Evolutionary conservation across 2,329 filamentous ascomycete genomes (phyloP).

Genomic region (Emmonsiellopsis sp.): DNA sequence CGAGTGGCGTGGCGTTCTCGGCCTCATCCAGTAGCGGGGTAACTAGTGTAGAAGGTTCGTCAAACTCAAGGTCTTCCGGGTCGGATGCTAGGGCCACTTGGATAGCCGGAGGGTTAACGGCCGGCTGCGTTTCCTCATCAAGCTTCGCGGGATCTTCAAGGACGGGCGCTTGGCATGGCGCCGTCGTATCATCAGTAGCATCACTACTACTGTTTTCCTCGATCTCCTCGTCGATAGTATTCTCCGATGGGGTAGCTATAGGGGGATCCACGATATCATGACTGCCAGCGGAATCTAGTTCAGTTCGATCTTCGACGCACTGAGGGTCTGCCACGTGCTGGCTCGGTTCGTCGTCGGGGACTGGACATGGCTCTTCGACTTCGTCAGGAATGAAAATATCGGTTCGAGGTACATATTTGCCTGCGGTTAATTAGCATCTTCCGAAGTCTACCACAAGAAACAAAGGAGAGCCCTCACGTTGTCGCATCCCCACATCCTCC

Average conservation of each 20-base stretch:
- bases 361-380: not conserved
- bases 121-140: not conserved
- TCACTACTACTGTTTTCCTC: not conserved
- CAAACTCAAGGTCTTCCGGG: not conserved
- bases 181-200: not conserved
- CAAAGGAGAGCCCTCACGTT: constrained; percentile 18
- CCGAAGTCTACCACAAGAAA: not conserved
- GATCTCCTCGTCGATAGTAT: not conserved
- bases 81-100: not conserved
- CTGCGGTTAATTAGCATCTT: not conserved
- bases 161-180: not conserved
- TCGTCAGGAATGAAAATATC: not conserved
- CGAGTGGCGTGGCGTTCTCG: not conserved
- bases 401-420: not conserved
- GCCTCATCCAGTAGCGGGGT: not conserved
- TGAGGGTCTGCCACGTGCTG: not conserved
- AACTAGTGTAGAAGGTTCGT: not conserved
- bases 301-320: not conserved
- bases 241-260: not conserved
- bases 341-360: not conserved
- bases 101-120: not conserved
- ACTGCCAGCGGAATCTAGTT: not conserved
- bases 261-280: not conserved
- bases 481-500: constrained; percentile 18
- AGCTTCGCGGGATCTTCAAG: not conserved